A percentile compares a stretch with the other conserved stretches of the same genome.
These are phyloP conservation scores for Daldinia sp. DNA, from an alignment of 2,329 filamentous ascomycete species.

Conservation along the genomic window DNA sequence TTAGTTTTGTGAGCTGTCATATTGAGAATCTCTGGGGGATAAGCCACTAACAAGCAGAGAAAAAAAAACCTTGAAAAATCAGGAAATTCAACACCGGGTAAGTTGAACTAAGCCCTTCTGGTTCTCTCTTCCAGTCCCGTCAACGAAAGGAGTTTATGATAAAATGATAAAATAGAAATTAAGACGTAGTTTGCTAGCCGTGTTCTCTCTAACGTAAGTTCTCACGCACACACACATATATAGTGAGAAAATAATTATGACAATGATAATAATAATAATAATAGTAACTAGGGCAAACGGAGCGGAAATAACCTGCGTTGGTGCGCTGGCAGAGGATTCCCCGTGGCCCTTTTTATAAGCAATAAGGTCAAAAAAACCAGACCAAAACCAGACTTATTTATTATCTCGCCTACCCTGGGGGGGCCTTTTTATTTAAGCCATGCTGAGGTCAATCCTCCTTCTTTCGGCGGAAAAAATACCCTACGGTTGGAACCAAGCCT, in stretches of 20 bases:
- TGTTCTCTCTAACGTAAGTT: conserved; percentile 21
- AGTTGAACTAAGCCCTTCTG: conserved; percentile 11
- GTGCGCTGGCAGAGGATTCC: conserved; percentile 15
- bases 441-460: conserved; percentile 1
- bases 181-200: conserved; percentile 15
- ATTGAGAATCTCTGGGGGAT: conserved; percentile 26
- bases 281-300: conserved; percentile 6
- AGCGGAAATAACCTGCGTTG: conserved; percentile 29
- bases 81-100: neutral
- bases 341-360: conserved; percentile 19
- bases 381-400: conserved; percentile 1
- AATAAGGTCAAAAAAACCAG: conserved; percentile 1
- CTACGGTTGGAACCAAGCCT: neutral
- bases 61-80: neutral
- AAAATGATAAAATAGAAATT: neutral
- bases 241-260: neutral
- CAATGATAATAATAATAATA: neutral
- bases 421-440: conserved; percentile 9
- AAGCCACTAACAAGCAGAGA: conserved; percentile 24
- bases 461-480: neutral
- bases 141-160: neutral
- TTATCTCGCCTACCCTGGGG: conserved; percentile 6
- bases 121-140: conserved; percentile 12
- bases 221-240: conserved; percentile 22
- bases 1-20: conserved; percentile 37